phyloP scores from a whole-genome alignment of 176 grass and related monocot genomes.

The Tuctoria greenei region DNA sequence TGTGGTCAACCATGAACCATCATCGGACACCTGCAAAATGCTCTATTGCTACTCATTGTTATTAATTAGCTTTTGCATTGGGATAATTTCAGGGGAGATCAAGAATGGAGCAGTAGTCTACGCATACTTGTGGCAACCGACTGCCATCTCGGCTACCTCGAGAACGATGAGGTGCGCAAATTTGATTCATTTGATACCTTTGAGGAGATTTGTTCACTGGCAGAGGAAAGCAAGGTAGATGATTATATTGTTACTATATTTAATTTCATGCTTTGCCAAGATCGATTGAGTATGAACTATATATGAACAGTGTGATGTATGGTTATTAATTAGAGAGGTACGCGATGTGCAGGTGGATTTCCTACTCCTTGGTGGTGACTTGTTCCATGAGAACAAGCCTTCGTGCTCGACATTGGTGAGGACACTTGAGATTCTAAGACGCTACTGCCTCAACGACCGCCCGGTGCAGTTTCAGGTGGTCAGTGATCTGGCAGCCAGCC shows the following conservation, averaged over 20 bases:
- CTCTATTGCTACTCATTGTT: too few species aligned
- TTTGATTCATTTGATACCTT: slow-evolving; percentile 77
- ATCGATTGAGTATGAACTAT: neutral
- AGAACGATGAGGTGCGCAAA: slow-evolving; percentile 79
- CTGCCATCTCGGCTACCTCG: slow-evolving; percentile 84
- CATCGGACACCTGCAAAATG: too few species aligned
- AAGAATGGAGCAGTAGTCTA: slow-evolving; percentile 39
- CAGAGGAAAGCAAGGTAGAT: slow-evolving; percentile 60
- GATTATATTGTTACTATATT: neutral
- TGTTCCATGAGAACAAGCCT: slow-evolving; percentile 92
- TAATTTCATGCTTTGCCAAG: neutral
- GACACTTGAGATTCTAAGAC: slow-evolving; percentile 64
- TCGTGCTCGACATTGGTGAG: slow-evolving; percentile 72
- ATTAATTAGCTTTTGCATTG: too few species aligned
- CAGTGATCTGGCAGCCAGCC: slow-evolving; percentile 59
- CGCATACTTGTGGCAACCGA: slow-evolving; percentile 64
- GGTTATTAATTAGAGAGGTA: neutral
- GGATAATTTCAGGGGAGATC: neutral
- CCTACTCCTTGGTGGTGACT: slow-evolving; percentile 71
- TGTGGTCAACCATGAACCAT: too few species aligned
- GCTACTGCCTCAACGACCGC: slow-evolving; percentile 52
- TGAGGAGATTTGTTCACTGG: slow-evolving; percentile 83
- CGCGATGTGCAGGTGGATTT: slow-evolving; percentile 59
- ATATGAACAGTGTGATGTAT: too few species aligned
- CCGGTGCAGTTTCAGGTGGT: slow-evolving; percentile 74